Evolutionary conservation across 2,329 filamentous ascomycete species (phyloP).

Genomic region (Alternaria angustiovoidea): DNA sequence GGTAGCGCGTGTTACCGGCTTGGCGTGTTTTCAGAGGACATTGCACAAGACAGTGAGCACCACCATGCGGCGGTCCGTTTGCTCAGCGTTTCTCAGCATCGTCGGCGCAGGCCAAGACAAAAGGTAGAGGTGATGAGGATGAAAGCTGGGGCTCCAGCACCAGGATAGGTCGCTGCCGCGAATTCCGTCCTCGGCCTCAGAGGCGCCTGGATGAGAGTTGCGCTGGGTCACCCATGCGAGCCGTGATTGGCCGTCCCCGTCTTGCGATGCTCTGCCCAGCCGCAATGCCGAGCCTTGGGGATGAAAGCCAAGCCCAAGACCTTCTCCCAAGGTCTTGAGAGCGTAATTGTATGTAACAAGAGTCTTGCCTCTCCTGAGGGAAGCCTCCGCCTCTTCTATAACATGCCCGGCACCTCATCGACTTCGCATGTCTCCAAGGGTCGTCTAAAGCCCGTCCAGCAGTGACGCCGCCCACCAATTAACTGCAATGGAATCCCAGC

Average conservation of each 20-base stretch:
- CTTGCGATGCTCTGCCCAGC: constrained; percentile 27
- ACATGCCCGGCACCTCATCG: constrained; percentile 43
- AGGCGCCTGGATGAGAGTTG: constrained; percentile 19
- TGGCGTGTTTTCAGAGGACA: constrained; percentile 4
- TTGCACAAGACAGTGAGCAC: constrained; percentile 2
- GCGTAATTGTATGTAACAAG: constrained; percentile 43
- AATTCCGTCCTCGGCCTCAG: constrained; percentile 36
- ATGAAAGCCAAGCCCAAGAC: constrained; percentile 43
- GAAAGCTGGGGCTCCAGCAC: constrained; percentile 11
- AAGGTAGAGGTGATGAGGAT: constrained; percentile 1
- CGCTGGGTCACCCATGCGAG: constrained; percentile 6
- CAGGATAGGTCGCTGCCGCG: constrained; percentile 29
- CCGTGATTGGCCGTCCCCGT: constrained; percentile 35
- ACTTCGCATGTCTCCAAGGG: constrained; percentile 24
- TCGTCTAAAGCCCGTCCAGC: constrained; percentile 37
- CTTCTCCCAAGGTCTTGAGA: constrained; percentile 44
- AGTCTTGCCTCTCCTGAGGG: constrained; percentile 46
- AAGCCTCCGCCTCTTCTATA: constrained; percentile 42
- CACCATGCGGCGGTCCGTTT: not conserved
- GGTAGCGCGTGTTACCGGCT: constrained; percentile 18
- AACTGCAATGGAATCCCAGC: constrained; percentile 46
- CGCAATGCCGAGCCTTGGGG: constrained; percentile 39
- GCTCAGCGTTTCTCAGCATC: constrained; percentile 18
- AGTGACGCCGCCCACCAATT: constrained; percentile 32
- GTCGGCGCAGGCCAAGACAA: constrained; percentile 18